Evolutionary conservation across 2,329 filamentous ascomycete species (phyloP).

Genomic region (Fusarium chuoi): DNA sequence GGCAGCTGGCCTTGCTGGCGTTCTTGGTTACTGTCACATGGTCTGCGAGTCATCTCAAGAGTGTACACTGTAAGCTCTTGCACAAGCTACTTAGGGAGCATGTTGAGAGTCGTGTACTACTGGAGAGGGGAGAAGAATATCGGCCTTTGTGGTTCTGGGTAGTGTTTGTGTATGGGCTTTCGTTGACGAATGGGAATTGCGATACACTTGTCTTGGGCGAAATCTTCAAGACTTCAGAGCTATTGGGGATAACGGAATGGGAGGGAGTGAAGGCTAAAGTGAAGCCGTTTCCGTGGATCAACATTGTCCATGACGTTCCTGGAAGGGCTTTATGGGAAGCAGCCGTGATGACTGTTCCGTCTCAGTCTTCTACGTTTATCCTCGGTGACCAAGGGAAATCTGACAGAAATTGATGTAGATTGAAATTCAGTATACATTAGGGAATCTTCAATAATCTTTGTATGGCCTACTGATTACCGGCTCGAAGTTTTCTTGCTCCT

Average conservation of each 20-base stretch:
- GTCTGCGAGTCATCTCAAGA: conserved; percentile 2
- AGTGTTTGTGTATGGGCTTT: conserved; percentile 23
- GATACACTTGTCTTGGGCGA: not conserved
- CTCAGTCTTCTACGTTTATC: not conserved
- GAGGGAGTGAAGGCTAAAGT: conserved; percentile 2
- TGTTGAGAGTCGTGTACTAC: not conserved
- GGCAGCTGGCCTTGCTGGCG: conserved; percentile 17
- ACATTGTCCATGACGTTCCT: conserved; percentile 12
- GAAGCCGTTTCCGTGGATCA: conserved; percentile 30
- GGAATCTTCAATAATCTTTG: not conserved
- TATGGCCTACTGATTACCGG: not conserved
- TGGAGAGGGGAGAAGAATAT: conserved; percentile 9
- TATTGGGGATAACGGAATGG: conserved; percentile 10
- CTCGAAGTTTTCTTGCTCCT: not conserved
- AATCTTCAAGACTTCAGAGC: not conserved
- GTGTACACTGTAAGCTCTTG: conserved; percentile 3
- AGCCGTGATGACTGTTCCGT: not conserved
- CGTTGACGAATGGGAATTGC: not conserved
- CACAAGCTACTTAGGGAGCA: conserved; percentile 12
- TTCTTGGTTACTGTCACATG: conserved; percentile 26
- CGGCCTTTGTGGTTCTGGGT: conserved; percentile 23
- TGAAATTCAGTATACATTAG: not conserved
- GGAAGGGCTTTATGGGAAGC: conserved; percentile 26
- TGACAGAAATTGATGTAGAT: not conserved
- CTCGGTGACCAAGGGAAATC: not conserved